Base-by-base conservation (phyloP, 2,329 filamentous ascomycete species). In the Chalaropsis ovoidea region DNA sequence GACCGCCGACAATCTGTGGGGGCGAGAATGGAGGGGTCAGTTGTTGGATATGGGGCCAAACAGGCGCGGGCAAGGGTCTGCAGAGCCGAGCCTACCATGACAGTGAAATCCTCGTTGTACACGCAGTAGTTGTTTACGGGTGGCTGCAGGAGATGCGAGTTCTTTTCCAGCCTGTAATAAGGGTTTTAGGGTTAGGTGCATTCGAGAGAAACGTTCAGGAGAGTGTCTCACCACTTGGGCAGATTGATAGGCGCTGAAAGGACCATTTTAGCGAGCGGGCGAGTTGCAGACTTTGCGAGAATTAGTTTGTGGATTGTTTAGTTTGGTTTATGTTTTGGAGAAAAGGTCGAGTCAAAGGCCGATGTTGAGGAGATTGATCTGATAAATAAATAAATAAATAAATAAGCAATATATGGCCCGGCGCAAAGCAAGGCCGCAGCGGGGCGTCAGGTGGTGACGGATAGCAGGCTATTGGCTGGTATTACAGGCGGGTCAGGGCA, bases 51-150 rank as follows among this genome's bases (percentile, higher is more conserved):
- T 45, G 56, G 31, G 31, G 31, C 24, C 10, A 22, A 41, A 61
- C n/a, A n/a, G n/a, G n/a, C n/a, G n/a, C n/a, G n/a, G n/a, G n/a
- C n/a, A n/a, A n/a, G 24, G 35, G 13, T 2, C 52, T 11, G 42
- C 47, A 17, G 27, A 19, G 5, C 11, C 13, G 61, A 47, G 42
- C 70, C 62, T 69, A 87, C 86, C 89, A 94, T 94, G 73, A 94
- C 88, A 52, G 87, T 91, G 67, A 93, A 83, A 72, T 84, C 83
- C 65, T 88, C 83, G 74, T 95, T 88, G 79, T 96, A 95, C 72
- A 97, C 90, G 78, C 92, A 96, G 80, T 94, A 95, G 79, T 97
- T 97, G 79, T 96, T 96, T 73, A 97, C 86, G 1, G 94, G 94
- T 0, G 94, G 94, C 75, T 96, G 85, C 67, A 96, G 84, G 68